Percentiles rank a stretch among this genome's conserved stretches.
Evolutionary conservation across 1,284 basidiomycete species (phyloP).

Genomic region (Ceratobasidium sp.): DNA sequence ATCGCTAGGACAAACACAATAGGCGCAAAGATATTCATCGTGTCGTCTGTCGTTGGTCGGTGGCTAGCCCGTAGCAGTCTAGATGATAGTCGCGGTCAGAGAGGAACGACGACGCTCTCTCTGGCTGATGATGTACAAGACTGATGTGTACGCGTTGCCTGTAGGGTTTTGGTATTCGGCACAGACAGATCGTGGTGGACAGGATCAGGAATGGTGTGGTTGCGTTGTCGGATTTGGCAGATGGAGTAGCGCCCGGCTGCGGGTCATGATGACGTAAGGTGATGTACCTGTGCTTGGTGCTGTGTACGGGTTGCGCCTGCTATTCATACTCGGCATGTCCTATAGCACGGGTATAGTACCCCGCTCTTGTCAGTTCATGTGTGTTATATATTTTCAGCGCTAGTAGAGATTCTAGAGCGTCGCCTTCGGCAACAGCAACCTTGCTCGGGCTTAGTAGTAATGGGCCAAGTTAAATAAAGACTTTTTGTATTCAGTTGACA

Average conservation of each 20-base stretch:
- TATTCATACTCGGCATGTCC: not conserved
- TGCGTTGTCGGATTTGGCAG: not conserved
- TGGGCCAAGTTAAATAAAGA: too few species aligned
- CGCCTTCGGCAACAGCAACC: too few species aligned
- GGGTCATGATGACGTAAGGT: not conserved
- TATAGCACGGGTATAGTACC: too few species aligned
- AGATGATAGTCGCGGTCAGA: not conserved
- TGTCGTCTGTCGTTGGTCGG: not conserved
- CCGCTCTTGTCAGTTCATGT: too few species aligned
- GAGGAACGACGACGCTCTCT: not conserved
- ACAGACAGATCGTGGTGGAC: slow-evolving; percentile 3
- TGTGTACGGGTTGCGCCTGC: not conserved
- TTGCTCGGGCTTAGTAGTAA: too few species aligned
- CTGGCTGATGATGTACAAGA: too few species aligned
- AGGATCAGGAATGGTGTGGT: not conserved
- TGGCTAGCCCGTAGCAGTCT: too few species aligned
- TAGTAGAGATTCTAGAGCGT: too few species aligned
- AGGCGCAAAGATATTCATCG: slow-evolving; percentile 45
- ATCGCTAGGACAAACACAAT: slow-evolving; percentile 50
- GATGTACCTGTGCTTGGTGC: not conserved
- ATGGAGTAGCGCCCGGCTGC: not conserved
- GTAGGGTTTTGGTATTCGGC: too few species aligned
- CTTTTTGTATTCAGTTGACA: too few species aligned
- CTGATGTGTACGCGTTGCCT: too few species aligned
- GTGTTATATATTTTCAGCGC: too few species aligned